Base-by-base conservation (phyloP, 345 rosid genomes). In the Anacardium occidentale region DNA sequence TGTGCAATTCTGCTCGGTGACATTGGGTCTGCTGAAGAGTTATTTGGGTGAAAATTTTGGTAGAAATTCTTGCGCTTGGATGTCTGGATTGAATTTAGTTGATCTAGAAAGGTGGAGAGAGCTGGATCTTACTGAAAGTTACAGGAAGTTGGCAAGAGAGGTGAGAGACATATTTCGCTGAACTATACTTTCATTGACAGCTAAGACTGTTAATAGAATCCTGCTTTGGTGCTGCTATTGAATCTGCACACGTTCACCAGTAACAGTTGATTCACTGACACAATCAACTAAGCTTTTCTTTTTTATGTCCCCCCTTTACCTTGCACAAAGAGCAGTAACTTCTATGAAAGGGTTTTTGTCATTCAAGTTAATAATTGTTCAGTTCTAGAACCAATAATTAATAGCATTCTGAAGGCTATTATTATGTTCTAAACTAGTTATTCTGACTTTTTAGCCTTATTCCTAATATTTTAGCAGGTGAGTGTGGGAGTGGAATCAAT, bases 81-180 rank as follows among this genome's bases (percentile, higher is more conserved):
- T 94, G 97, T 85, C 98, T 73, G 97, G 98, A 70, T 84, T 94
- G 75, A 94, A 91, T 78, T 76, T 94, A 44, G 73, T 94, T 79
- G 96, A 94, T 85, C 90, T 94, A 68, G 82, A 64, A 45, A 83
- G 79, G 78, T 94, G 98, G 98, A 89, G 91, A 21, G 80, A 87
- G 72, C 21, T 88, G 68, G 83, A 81, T 65, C 73, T 84, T 37
- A 89, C 97, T 34, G 75, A 83, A 71, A 89, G 85, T 66, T 92
- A 86, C 80, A 74, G 57, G 78, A 83, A 85, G 70, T 77, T 82
- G 75, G 71, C 66, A 42, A 85, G 78, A 81, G 76, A 87, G 92
- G 98, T 94, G 66, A 82, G 87, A 73, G 37, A 48, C 22, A 34
- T 67, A 73, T 14, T 26, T 37, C 37, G 15, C n/a, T 42, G 10